Conservation (phyloP, 1,284 basidiomycete species). For the Microbotryum scabiosae region DNA sequence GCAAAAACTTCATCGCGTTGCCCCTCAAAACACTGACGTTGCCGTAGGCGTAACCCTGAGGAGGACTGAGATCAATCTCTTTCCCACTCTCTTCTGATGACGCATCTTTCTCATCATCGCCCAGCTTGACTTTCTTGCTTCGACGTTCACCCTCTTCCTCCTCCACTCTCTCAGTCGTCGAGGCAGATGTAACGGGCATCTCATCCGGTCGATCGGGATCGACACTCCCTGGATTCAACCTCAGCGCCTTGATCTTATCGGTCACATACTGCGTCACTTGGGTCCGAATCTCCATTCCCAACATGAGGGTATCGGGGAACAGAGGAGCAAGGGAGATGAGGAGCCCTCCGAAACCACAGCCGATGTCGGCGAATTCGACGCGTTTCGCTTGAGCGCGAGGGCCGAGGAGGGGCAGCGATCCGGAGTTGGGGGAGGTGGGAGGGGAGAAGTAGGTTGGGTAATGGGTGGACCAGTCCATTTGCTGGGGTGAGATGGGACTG, state of each 20-base stretch:
- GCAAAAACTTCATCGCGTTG: constrained; percentile 98
- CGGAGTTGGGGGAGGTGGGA: not conserved
- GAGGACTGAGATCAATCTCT: constrained; percentile 32
- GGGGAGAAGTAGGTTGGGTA: constrained; percentile 62
- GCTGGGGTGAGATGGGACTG: constrained; percentile 63
- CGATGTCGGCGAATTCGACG: constrained; percentile 94
- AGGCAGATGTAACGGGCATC: constrained; percentile 13
- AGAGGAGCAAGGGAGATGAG: constrained; percentile 81
- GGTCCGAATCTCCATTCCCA: constrained; percentile 95
- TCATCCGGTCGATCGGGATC: constrained; percentile 29
- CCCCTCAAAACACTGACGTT: constrained; percentile 75
- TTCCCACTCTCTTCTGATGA: constrained; percentile 4
- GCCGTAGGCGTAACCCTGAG: constrained; percentile 55
- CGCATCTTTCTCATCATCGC: constrained; percentile 4
- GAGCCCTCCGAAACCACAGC: constrained; percentile 95
- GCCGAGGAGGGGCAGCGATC: not conserved
- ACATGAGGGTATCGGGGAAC: constrained; percentile 86
- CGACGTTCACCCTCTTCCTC: constrained; percentile 10
- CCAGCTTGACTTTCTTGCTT: constrained; percentile 12
- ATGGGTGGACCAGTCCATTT: constrained; percentile 77
- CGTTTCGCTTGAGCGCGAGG: constrained; percentile 41
- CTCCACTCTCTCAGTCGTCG: constrained; percentile 1
- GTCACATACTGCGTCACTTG: constrained; percentile 95
- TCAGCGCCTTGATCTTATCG: constrained; percentile 83
- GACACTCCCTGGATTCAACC: constrained; percentile 46